A percentile compares a stretch with the other conserved stretches of the same genome.
phyloP scores from a whole-genome alignment of 1,284 basidiomycete species.

The Grifola frondosa region DNA sequence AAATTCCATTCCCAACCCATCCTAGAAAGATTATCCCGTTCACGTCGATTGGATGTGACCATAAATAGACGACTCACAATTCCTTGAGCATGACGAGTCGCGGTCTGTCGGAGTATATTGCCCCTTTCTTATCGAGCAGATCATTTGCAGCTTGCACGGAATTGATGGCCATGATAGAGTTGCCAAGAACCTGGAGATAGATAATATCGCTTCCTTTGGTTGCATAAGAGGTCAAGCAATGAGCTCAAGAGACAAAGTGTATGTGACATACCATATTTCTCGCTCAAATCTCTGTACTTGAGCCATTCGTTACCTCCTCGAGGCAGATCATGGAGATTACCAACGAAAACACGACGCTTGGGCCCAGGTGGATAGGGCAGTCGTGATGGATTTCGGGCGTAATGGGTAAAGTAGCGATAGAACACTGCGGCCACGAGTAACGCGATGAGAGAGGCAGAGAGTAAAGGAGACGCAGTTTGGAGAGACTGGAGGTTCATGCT shows the following conservation, averaged over 20 bases:
- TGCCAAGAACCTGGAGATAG: constrained; percentile 8
- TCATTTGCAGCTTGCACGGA: constrained; percentile 13
- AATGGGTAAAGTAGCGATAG: too few relatives aligned
- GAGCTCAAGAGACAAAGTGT: neutral
- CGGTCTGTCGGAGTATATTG: constrained; percentile 9
- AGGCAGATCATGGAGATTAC: constrained; percentile 11
- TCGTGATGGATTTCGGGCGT: too few relatives aligned
- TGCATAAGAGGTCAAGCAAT: neutral
- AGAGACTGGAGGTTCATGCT: too few relatives aligned
- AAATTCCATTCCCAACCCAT: constrained; percentile 16
- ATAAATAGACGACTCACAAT: constrained; percentile 15
- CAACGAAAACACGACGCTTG: constrained; percentile 1
- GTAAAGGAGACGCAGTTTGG: too few relatives aligned
- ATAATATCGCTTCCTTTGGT: constrained; percentile 9
- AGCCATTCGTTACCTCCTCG: constrained; percentile 4
- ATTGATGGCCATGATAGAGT: constrained; percentile 28
- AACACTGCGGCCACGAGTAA: too few relatives aligned
- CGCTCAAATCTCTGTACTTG: neutral
- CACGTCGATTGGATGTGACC: too few relatives aligned
- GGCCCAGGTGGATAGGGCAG: constrained; percentile 12
- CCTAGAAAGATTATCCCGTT: constrained; percentile 1
- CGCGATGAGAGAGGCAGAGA: too few relatives aligned
- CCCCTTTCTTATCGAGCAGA: constrained; percentile 11
- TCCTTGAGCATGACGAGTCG: constrained; percentile 14
- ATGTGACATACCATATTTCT: constrained; percentile 3